Evolutionary conservation across 139 green algal genomes (phyloP), one percentile per base, ranked within the genome.

Genomic region (Coelastrella sp.): DNA sequence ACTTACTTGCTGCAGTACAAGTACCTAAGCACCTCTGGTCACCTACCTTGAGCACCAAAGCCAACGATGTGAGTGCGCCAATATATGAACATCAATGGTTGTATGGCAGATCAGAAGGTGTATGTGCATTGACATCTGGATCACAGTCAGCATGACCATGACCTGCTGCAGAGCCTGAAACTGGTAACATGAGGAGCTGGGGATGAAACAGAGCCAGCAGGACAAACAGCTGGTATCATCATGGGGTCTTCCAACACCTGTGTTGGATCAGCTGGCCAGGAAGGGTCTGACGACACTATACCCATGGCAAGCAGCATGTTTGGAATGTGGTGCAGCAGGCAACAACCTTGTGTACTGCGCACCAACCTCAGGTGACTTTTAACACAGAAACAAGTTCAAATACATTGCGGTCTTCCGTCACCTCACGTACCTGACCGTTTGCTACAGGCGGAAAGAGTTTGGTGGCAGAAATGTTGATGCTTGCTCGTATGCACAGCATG

Each of bases 271-370:
- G 13, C 76, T 66, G 13, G n/a, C 53, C 23, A 60, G 30, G 23
- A 87, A 81, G 57, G 81, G 81, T 27, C 25, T 81, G 13, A 87
- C 17, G 37, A 48, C 60, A 60, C 57, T 87, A 21, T 81, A 87
- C 80, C 45, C 34, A 53, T 86, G 80, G 80, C 87, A 92, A 87
- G 94, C 91, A 11, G 91, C 92, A 64, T 94, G 88, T 50, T 84
- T 95, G 15, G 89, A 66, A 19, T 90, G 91, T 32, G 95, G 96
- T 45, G 84, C 96, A 57, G 68, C 68, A 34, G 91, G 90, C 7
- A 64, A 89, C 81, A 98, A 96, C 87, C 86, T 98, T 25, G 92
- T 98, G 41, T 98, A 96, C 91, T 93, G 90, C 72, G 94, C 94
- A 8, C 94, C 94, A 27, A 98, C 94, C 30, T 95, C 91, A 79